phyloP scores from a whole-genome alignment of 495 filamentous ascomycete genomes.

The Astrothelium macrocarpum region DNA sequence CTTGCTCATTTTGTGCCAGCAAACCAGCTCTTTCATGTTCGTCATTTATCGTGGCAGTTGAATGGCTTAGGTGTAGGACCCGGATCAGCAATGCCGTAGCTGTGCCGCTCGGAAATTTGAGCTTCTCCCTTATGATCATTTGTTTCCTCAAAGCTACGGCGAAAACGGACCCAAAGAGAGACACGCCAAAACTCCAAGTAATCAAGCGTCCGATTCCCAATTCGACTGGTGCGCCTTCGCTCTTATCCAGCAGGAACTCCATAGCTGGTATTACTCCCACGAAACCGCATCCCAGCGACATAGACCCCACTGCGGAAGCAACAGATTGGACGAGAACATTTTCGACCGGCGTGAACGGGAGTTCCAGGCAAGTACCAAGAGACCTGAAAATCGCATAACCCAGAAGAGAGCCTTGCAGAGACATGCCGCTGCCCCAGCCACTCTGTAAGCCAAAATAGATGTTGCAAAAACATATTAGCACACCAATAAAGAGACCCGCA shows the following conservation, averaged over 20 bases:
- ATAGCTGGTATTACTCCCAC: conserved; percentile 85
- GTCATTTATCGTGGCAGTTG: neutral
- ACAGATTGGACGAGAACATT: conserved; percentile 95
- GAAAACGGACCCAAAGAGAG: conserved; percentile 90
- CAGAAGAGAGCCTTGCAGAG: conserved; percentile 83
- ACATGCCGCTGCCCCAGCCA: conserved; percentile 74
- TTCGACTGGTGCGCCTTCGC: conserved; percentile 34
- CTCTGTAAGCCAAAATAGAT: conserved; percentile 95
- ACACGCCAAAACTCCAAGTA: conserved; percentile 78
- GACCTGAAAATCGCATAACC: conserved; percentile 86
- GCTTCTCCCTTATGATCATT: conserved; percentile 80
- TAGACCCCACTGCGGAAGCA: conserved; percentile 83
- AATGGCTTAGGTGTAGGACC: conserved; percentile 56
- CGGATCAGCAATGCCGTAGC: conserved; percentile 86
- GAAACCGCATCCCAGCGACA: conserved; percentile 90
- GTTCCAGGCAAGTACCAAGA: conserved; percentile 37
- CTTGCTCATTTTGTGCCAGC: neutral
- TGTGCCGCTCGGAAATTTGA: conserved; percentile 90
- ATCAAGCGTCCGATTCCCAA: conserved; percentile 64
- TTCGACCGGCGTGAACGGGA: conserved; percentile 85
- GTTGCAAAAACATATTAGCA: conserved; percentile 85
- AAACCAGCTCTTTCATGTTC: conserved; percentile 19
- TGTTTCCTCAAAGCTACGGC: conserved; percentile 74
- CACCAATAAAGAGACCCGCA: conserved; percentile 71
- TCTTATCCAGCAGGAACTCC: conserved; percentile 63